Conservation (phyloP, 768 basidiomycete genomes). For the Leucosporidium scottii region DNA sequence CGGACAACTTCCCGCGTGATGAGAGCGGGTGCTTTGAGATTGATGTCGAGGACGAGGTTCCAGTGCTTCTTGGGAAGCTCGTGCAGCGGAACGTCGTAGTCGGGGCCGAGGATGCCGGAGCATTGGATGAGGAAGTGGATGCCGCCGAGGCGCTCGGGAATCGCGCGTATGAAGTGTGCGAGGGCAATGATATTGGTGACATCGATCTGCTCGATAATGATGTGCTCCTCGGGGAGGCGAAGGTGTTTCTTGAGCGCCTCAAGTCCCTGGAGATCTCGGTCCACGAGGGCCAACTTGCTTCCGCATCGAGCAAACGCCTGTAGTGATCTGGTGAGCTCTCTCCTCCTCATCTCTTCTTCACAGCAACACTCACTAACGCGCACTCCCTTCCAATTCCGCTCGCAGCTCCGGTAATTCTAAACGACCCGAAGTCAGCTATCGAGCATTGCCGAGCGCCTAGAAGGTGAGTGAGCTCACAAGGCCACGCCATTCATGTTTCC, state of each 20-base stretch:
- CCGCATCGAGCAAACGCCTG: neutral
- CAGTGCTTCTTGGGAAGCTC: neutral
- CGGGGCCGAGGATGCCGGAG: constrained; percentile 11
- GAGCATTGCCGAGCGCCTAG: neutral
- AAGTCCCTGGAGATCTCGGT: neutral
- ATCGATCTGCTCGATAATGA: constrained; percentile 5
- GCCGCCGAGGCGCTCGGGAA: constrained; percentile 5
- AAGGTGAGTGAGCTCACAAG: neutral
- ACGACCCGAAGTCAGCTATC: neutral
- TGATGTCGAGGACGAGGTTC: constrained; percentile 10
- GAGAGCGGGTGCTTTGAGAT: constrained; percentile 14
- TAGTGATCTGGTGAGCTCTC: too few relatives aligned
- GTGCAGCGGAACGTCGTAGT: constrained; percentile 1
- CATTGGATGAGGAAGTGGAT: constrained; percentile 14
- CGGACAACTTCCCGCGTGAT: constrained; percentile 10
- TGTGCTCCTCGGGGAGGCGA: neutral
- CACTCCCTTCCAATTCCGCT: neutral
- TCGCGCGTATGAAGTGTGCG: constrained; percentile 9
- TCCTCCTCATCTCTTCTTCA: too few relatives aligned
- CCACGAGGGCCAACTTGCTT: neutral
- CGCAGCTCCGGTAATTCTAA: neutral
- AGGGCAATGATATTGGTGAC: constrained; percentile 1
- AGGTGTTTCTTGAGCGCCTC: neutral
- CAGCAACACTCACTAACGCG: neutral
- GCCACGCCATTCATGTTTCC: neutral